Conservation (phyloP, 768 basidiomycete species). For the Psilocybe tampanensis region DNA sequence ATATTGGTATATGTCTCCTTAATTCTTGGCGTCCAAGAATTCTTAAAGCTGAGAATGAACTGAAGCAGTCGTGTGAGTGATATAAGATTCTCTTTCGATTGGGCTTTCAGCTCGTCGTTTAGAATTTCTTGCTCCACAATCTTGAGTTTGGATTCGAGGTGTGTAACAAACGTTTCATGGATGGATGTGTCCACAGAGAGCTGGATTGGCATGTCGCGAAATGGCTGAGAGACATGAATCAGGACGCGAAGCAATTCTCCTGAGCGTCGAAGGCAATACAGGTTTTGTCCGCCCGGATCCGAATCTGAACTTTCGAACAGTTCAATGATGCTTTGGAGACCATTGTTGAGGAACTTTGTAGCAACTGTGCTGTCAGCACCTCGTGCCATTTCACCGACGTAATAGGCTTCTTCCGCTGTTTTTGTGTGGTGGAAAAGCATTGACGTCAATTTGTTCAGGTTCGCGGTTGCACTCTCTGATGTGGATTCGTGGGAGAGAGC, state of each 20-base stretch:
- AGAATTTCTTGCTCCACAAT: constrained; percentile 39
- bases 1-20: constrained; percentile 49
- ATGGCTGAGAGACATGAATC: constrained; percentile 67
- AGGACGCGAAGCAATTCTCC: constrained; percentile 74
- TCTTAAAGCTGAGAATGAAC: constrained; percentile 69
- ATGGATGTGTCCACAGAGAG: constrained; percentile 53
- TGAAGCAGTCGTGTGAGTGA: constrained; percentile 71
- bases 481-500: constrained; percentile 61
- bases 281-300: constrained; percentile 27
- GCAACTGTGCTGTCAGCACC: constrained; percentile 69
- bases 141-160: constrained; percentile 48
- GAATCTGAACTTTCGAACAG: constrained; percentile 40
- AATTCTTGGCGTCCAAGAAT: constrained; percentile 53
- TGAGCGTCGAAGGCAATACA: constrained; percentile 50
- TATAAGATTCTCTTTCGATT: constrained; percentile 43
- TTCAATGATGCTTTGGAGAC: constrained; percentile 64
- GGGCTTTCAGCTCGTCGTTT: constrained; percentile 15
- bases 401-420: constrained; percentile 78
- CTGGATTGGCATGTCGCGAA: constrained; percentile 48
- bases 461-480: constrained; percentile 56
- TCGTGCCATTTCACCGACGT: constrained; percentile 80
- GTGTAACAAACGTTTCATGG: constrained; percentile 60
- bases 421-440: constrained; percentile 75
- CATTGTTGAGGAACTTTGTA: constrained; percentile 79
- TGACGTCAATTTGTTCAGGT: constrained; percentile 65